Percentiles rank a stretch among this genome's conserved stretches.
These are phyloP conservation scores for Tolypocladium inflatum DNA, from an alignment of 2,329 filamentous ascomycete genomes.

Conservation along the genomic window DNA sequence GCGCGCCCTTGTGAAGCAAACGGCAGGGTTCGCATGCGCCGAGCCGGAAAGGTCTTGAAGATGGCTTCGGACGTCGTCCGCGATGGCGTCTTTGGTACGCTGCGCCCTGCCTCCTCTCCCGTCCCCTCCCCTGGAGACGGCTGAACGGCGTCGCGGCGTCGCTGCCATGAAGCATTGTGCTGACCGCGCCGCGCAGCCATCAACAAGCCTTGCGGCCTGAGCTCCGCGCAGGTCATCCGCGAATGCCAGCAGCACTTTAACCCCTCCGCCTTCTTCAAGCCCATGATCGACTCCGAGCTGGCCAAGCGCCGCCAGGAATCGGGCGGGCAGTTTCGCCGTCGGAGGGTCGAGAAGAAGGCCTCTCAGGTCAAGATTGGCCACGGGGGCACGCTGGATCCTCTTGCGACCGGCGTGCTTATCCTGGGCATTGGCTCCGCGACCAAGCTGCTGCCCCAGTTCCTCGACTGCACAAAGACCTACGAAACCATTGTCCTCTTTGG, in stretches of 20 bases:
- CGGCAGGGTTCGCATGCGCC: conserved; percentile 19
- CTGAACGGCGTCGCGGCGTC: neutral
- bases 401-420: conserved; percentile 88
- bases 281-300: conserved; percentile 60
- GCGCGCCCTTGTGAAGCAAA: neutral
- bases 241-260: conserved; percentile 81
- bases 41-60: conserved; percentile 24
- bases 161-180: neutral
- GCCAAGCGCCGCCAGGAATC: conserved; percentile 45
- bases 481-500: conserved; percentile 86
- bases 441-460: conserved; percentile 68
- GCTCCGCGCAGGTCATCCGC: conserved; percentile 84
- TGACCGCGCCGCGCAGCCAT: conserved; percentile 50
- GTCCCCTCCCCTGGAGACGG: neutral
- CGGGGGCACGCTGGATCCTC: conserved; percentile 87
- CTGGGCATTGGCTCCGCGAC: conserved; percentile 81
- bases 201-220: conserved; percentile 81
- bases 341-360: conserved; percentile 45
- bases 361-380: conserved; percentile 87
- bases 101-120: conserved; percentile 9
- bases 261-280: conserved; percentile 67
- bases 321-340: conserved; percentile 49
- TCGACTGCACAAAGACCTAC: conserved; percentile 87
- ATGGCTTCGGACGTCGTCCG: conserved; percentile 45
- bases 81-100: conserved; percentile 48